Evolutionary conservation across 2,329 filamentous ascomycete genomes (phyloP), one percentile per base, ranked within the genome.

Genomic region (Botrytis fabae): DNA sequence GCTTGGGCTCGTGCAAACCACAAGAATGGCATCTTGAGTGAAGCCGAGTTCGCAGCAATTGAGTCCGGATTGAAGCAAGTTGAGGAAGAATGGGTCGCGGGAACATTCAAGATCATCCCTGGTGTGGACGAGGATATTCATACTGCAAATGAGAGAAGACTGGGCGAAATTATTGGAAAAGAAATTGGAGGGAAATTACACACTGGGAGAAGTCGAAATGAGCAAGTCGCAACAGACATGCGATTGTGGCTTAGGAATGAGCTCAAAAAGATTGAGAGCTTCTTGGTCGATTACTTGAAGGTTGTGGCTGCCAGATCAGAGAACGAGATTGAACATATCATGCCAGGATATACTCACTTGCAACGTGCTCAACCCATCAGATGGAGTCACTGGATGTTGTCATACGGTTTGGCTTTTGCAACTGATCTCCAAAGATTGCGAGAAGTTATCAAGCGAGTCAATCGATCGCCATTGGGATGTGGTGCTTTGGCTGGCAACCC

Each of bases 151-250:
- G 90, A 92, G 83, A 89, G 91, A 71, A 88, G 91, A 3, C 83
- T 93, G 2, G 92, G 93, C 69, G 94, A 97, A 85, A 87, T 97
- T 75, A 95, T 97, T 75, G 93, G 94, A 79, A 95, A 92, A 82
- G 89, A 94, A 40, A 90, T 92, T 73, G 93, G 91, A 0, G 94
- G 95, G 38, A 97, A 97, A 85, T 88, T 97, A 73, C 95, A 97
- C 83, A 97, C 94, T 4, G 91, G 91, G 61, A 91, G 95, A 70
- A 95, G 92, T 82, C 89, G 94, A 78, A 97, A 97, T 80, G 94
- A 98, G 83, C 94, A 97, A 83, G 90, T 97, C 73, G 94, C 91
- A 65, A 95, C 92, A 35, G 94, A 97, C 79, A 95, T 97, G 92
- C 91, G 94, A 75, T 85, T 97, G 81, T 98, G 94, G 94, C 84